Evolutionary conservation across 2,329 filamentous ascomycete species (phyloP).

Genomic region (Paraphoma chrysanthemicola): DNA sequence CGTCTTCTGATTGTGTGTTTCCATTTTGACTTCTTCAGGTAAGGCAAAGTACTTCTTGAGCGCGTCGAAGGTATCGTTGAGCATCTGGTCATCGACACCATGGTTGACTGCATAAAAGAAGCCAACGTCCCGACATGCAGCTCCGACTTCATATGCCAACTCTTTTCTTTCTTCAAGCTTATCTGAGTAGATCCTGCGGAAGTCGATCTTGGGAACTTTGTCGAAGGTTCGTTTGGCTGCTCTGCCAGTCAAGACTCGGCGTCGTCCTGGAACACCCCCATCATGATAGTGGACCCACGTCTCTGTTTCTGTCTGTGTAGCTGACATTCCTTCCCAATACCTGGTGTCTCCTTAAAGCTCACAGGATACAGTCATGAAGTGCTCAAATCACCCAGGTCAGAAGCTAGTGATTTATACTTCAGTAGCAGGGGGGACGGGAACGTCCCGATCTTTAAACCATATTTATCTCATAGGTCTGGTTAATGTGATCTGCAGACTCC

Average conservation of each 20-base stretch:
- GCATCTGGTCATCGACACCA: conserved; percentile 33
- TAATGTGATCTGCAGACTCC: neutral
- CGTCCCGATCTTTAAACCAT: neutral
- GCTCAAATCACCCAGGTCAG: too few species aligned
- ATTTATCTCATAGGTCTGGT: neutral
- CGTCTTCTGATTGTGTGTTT: conserved; percentile 45
- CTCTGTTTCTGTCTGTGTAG: conserved; percentile 15
- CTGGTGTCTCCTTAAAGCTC: neutral
- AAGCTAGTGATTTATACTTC: too few species aligned
- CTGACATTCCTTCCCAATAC: conserved; percentile 11
- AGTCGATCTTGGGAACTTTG: conserved; percentile 38
- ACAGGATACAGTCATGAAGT: too few species aligned
- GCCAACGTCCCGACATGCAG: conserved; percentile 41
- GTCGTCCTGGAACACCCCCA: conserved; percentile 35
- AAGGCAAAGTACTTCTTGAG: conserved; percentile 41
- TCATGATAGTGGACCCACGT: conserved; percentile 41
- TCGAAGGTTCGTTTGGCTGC: conserved; percentile 34
- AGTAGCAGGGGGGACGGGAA: too few species aligned
- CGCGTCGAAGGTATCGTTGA: conserved; percentile 38
- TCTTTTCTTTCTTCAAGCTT: conserved; percentile 29
- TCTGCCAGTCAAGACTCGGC: conserved; percentile 32
- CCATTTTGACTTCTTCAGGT: conserved; percentile 44
- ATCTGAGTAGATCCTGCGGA: conserved; percentile 37
- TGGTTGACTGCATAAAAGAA: conserved; percentile 46
- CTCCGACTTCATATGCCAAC: conserved; percentile 38